These are phyloP conservation scores for Boehmeria nivea DNA, from an alignment of 306 rosid species.

Conservation along the genomic window DNA sequence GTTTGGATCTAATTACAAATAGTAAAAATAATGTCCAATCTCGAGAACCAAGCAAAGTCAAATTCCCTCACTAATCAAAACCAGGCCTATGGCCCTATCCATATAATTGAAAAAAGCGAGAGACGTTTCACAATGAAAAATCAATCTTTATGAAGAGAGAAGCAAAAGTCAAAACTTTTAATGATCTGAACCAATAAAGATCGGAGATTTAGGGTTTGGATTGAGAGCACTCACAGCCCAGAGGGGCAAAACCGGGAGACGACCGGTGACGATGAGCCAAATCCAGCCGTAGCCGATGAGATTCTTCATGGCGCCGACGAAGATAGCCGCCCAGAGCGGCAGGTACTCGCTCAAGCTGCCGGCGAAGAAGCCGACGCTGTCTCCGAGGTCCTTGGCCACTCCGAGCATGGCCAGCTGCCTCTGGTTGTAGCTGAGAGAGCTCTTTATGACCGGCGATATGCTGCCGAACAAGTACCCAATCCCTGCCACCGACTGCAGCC, in stretches of 20 bases:
- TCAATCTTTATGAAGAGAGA: no score
- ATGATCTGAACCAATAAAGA: neutral
- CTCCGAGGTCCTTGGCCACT: conserved; percentile 92
- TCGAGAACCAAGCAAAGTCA: no score
- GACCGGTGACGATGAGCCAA: conserved; percentile 67
- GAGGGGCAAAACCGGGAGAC: conserved; percentile 50
- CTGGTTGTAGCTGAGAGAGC: conserved; percentile 61
- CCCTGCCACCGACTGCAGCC: conserved; percentile 96
- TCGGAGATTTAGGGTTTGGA: neutral
- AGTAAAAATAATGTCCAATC: no score
- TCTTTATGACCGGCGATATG: conserved; percentile 74
- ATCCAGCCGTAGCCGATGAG: conserved; percentile 80
- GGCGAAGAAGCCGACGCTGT: conserved; percentile 70
- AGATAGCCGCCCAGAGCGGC: conserved; percentile 66
- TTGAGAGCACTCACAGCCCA: conserved; percentile 69
- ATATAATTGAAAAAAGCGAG: no score
- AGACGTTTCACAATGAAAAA: no score
- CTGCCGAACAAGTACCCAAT: conserved; percentile 84
- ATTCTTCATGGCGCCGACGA: conserved; percentile 64
- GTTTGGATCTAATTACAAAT: no score
- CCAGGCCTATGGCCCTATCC: no score
- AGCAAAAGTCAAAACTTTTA: neutral
- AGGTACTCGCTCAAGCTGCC: conserved; percentile 65
- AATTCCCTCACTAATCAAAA: no score
- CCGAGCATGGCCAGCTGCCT: conserved; percentile 62